These are phyloP conservation scores for Manihot esculenta DNA, from an alignment of 441 rosid species.

Conservation along the genomic window DNA sequence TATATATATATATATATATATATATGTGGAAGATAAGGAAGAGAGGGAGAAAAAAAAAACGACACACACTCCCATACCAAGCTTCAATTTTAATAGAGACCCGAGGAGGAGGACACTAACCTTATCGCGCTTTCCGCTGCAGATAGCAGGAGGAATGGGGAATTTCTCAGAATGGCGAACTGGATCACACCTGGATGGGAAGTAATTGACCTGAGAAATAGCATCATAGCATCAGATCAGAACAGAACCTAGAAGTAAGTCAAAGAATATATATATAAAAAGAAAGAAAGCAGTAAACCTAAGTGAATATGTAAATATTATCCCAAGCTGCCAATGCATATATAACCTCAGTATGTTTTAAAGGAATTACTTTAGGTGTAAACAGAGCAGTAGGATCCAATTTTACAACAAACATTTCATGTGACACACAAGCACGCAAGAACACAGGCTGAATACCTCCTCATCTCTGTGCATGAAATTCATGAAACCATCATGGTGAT, in stretches of 20 bases:
- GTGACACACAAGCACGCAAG: not conserved
- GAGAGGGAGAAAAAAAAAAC: too few relatives aligned
- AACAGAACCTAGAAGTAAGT: constrained; percentile 5
- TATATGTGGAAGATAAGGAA: too few relatives aligned
- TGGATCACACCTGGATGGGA: constrained; percentile 85
- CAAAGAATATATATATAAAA: not conserved
- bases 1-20: too few relatives aligned
- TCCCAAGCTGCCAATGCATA: too few relatives aligned
- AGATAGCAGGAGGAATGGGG: constrained; percentile 52
- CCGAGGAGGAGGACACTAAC: constrained; percentile 32
- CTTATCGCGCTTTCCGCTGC: constrained; percentile 83
- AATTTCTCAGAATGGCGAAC: constrained; percentile 67
- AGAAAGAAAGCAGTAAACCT: not conserved
- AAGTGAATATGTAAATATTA: not conserved
- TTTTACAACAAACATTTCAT: not conserved
- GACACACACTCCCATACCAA: not conserved
- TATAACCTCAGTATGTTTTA: too few relatives aligned
- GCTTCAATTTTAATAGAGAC: not conserved
- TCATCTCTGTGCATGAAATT: constrained; percentile 95
- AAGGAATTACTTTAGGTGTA: not conserved
- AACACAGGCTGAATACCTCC: constrained; percentile 48
- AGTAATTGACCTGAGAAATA: constrained; percentile 73
- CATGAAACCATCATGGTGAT: constrained; percentile 91
- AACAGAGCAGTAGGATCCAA: not conserved
- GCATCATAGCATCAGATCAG: constrained; percentile 21